Evolutionary conservation across 768 basidiomycete species (phyloP), one percentile per base, ranked within the genome.

Genomic region (Tremella mesenterica): DNA sequence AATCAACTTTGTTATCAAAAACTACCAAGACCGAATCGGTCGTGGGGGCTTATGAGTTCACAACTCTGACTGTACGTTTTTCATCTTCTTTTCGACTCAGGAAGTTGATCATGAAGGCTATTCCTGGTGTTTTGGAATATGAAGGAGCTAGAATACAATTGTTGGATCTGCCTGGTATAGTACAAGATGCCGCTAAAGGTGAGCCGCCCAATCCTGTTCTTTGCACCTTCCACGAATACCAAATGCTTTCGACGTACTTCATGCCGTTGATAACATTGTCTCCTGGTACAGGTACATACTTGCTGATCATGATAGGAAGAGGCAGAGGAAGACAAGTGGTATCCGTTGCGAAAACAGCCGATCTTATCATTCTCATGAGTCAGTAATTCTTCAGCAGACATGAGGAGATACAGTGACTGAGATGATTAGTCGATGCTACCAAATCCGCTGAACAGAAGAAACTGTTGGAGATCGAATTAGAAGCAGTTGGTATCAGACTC

Each of bases 311-410:
- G 6, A n/a, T 28, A 67, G 85, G 86, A 57, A 81, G 91, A 58
- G 92, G 93, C 10, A 81, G 93, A 61, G 93, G 93, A 27, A 82
- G 93, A 60, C 93, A 99, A 74, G 93, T 99, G 30, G 92, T 99
- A 14, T 84, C 92, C 18, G 95, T 61, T 2, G 86, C 85, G 25
- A 87, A 90, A 75, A 93, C 88, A 7, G 86, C 88, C 4, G 95
- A 99, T 74, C 79, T 96, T 46, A 93, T 96, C 61, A 75, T 97
- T 28, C 57, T 73, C 26, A 73, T 73, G 72, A 73, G 71, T 71
- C 30, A 52, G 71, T 58, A 21, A 38, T 38, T 16, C 38, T 41
- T 14, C n/a, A 18, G n/a, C n/a, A 18, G 38, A 5, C 38, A 41
- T n/a, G n/a, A n/a, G n/a, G n/a, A n/a, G 16, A 33, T 7, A 13